Conservation (phyloP, 1,284 basidiomycete species). For the Ustanciosporium gigantosporum region DNA sequence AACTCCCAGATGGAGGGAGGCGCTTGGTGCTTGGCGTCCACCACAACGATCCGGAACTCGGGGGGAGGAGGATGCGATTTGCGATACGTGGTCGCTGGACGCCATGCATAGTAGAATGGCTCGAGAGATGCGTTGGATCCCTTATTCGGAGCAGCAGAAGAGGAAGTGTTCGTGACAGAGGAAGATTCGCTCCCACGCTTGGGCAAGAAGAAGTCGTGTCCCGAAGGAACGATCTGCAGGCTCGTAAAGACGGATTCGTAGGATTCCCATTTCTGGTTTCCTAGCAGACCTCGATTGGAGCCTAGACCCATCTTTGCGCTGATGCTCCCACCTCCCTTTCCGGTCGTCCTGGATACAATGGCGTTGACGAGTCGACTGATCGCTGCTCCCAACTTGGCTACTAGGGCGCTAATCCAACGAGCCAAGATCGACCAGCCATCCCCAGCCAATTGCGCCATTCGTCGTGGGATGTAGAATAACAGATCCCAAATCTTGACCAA, state of each 20-base stretch:
- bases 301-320: neutral
- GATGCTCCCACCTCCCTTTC: neutral
- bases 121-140: neutral
- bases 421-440: slow-evolving; percentile 6
- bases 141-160: neutral
- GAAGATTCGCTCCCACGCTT: neutral
- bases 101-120: slow-evolving; percentile 88
- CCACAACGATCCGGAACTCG: slow-evolving; percentile 83
- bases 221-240: slow-evolving; percentile 76
- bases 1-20: slow-evolving; percentile 42
- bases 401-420: neutral
- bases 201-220: slow-evolving; percentile 64
- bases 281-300: neutral
- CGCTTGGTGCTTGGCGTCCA: slow-evolving; percentile 36
- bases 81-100: slow-evolving; percentile 81
- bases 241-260: slow-evolving; percentile 32
- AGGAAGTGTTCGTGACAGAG: neutral
- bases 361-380: neutral
- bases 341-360: neutral
- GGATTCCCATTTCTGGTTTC: slow-evolving; percentile 12
- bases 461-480: slow-evolving; percentile 32
- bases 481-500: slow-evolving; percentile 41
- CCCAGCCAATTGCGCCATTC: slow-evolving; percentile 18
- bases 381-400: neutral
- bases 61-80: slow-evolving; percentile 78